phyloP scores from a whole-genome alignment of 2,329 filamentous ascomycete species.

The Mycosphaerella sp. region DNA sequence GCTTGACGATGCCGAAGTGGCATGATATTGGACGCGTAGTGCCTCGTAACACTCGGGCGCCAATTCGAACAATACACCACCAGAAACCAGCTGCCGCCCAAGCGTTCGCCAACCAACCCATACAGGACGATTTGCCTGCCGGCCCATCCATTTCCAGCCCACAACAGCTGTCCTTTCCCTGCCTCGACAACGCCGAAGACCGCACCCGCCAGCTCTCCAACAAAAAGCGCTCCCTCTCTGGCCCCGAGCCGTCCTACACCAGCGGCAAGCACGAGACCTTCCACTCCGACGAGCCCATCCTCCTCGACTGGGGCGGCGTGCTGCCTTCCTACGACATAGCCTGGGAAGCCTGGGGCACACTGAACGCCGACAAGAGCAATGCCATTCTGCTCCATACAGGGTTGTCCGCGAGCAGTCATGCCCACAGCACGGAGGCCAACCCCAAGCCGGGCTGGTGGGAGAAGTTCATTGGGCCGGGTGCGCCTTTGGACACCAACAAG shows the following conservation, averaged over 20 bases:
- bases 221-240: constrained; percentile 58
- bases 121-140: constrained; percentile 26
- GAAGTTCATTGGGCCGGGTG: constrained; percentile 87
- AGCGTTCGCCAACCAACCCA: constrained; percentile 20
- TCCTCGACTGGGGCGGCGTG: constrained; percentile 93
- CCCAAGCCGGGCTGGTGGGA: constrained; percentile 97
- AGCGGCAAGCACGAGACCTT: constrained; percentile 76
- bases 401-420: constrained; percentile 93
- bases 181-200: constrained; percentile 75
- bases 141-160: constrained; percentile 59
- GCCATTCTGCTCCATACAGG: constrained; percentile 90
- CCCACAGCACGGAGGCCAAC: constrained; percentile 82
- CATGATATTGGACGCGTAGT: not conserved
- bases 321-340: constrained; percentile 82
- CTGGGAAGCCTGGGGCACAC: constrained; percentile 83
- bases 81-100: constrained; percentile 14
- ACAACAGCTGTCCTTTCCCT: constrained; percentile 81
- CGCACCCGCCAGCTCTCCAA: constrained; percentile 61
- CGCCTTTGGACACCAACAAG: constrained; percentile 79
- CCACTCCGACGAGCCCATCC: constrained; percentile 64
- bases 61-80: constrained; percentile 15
- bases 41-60: not conserved
- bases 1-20: not conserved
- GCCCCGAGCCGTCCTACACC: constrained; percentile 91
- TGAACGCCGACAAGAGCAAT: constrained; percentile 78